Base-by-base conservation (phyloP, 352 stramenopile genomes). In the Albugo laibachii region DNA sequence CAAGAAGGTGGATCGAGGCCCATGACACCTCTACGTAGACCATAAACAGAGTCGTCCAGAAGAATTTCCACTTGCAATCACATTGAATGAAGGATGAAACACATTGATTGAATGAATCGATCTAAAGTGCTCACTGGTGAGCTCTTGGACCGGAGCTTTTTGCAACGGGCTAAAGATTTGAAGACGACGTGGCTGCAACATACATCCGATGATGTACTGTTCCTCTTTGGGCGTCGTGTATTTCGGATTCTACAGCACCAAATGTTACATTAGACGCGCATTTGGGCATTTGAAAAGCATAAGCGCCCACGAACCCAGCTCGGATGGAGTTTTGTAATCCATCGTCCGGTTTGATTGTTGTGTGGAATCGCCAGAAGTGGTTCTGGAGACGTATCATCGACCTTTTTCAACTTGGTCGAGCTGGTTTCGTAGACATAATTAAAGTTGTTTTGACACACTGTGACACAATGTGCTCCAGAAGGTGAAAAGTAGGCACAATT, bases 401-500 rank as follows among this genome's bases (percentile, higher is more conserved):
- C 58, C 42, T 59, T 48, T 5, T 61, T 54, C 34, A 60, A 55
- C 6, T 48, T 62, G 1, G 52, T 20, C 19, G 76, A 65, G 0
- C 52, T 46, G 19, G 73, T 81, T 40, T 74, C 58, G 52, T 80
- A 86, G 45, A 88, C 50, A 48, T 85, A 63, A 36, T 88, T 62
- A 48, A 73, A 83, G 48, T 88, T 69, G 53, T 93, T 79, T 41
- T 85, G 74, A 0, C 72, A 69, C 27, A 92, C 80, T 0, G 80
- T 87, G 31, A 92, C 74, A 5, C 92, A 54, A 52, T 79, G 69
- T 0, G 57, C 53, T 2, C 80, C 80, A 15, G 58, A 58, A 0
- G 80, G 76, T 8, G 76, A 86, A 41, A 91, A 87, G 50, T 92
- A 91, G 11, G 77, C 80, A 46, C 75, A 89, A 57, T 93, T 93